A percentile compares a stretch with the other conserved stretches of the same genome.
Evolutionary conservation across 148 eudicot species (phyloP).

Genomic region (Fagopyrum tataricum): DNA sequence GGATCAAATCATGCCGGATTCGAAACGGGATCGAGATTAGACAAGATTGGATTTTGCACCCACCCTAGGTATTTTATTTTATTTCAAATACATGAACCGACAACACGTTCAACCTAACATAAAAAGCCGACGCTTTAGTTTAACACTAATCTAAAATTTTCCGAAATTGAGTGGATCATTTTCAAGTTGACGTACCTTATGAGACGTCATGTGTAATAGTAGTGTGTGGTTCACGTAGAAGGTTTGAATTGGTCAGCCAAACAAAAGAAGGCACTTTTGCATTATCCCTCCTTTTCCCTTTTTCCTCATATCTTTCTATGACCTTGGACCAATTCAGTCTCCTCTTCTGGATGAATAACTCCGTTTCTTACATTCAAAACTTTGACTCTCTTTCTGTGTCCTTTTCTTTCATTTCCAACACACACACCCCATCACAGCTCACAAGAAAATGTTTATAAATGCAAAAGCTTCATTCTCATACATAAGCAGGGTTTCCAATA

Average conservation of each 20-base stretch:
- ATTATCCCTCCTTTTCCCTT: neutral
- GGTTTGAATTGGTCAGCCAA: neutral
- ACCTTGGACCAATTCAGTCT: slow-evolving; percentile 6
- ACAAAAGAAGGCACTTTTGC: neutral
- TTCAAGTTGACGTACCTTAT: too few species aligned
- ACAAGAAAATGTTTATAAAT: neutral
- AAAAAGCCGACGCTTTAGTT: too few species aligned
- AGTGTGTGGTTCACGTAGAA: neutral
- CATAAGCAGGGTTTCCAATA: neutral
- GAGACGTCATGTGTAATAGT: neutral
- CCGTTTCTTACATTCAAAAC: slow-evolving; percentile 2
- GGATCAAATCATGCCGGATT: too few species aligned
- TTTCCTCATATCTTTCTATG: neutral
- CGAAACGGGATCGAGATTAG: too few species aligned
- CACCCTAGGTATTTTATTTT: too few species aligned
- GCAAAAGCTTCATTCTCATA: neutral
- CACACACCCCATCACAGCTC: neutral
- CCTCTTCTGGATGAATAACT: neutral
- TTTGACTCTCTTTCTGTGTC: neutral
- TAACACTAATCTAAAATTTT: too few species aligned
- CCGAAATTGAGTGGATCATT: too few species aligned
- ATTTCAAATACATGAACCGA: too few species aligned
- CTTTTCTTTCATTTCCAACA: neutral
- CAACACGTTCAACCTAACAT: too few species aligned
- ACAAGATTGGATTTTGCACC: too few species aligned